phyloP scores from a whole-genome alignment of 2,329 filamentous ascomycete genomes.

The Ophiosphaerella korrae region DNA sequence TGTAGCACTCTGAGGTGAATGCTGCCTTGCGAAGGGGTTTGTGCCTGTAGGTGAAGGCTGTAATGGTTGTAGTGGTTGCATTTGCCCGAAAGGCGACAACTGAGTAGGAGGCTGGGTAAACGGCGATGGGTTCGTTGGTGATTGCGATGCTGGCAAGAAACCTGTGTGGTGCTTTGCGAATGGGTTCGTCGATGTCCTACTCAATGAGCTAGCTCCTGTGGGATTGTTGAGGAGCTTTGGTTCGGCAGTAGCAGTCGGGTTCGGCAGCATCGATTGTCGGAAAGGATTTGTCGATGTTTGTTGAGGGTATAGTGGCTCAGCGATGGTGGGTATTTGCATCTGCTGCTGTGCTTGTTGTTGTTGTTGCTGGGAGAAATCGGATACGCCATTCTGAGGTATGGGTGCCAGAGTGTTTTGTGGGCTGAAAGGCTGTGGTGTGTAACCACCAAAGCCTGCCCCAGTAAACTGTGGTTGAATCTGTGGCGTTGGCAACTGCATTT shows the following conservation, averaged over 20 bases:
- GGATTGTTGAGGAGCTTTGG: slow-evolving; percentile 40
- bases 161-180: slow-evolving; percentile 69
- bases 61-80: slow-evolving; percentile 51
- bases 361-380: slow-evolving; percentile 52
- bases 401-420: slow-evolving; percentile 50
- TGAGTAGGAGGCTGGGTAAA: slow-evolving; percentile 37
- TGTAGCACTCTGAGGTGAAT: slow-evolving; percentile 47
- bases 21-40: slow-evolving; percentile 70
- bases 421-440: slow-evolving; percentile 66
- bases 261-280: slow-evolving; percentile 80
- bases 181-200: slow-evolving; percentile 79
- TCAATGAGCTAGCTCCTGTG: slow-evolving; percentile 45
- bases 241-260: slow-evolving; percentile 24
- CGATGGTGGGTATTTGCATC: slow-evolving; percentile 37
- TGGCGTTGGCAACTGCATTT: slow-evolving; percentile 44
- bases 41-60: slow-evolving; percentile 69
- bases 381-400: slow-evolving; percentile 57
- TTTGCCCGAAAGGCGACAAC: slow-evolving; percentile 39
- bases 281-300: slow-evolving; percentile 85
- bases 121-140: slow-evolving; percentile 31
- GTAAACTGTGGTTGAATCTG: slow-evolving; percentile 67
- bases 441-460: slow-evolving; percentile 83
- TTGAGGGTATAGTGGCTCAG: slow-evolving; percentile 53
- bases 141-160: slow-evolving; percentile 34
- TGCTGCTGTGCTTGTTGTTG: slow-evolving; percentile 31